Percentiles rank a stretch among this genome's conserved stretches.
Evolutionary conservation across 495 filamentous ascomycete species (phyloP).

Genomic region (Thozetella sp.): DNA sequence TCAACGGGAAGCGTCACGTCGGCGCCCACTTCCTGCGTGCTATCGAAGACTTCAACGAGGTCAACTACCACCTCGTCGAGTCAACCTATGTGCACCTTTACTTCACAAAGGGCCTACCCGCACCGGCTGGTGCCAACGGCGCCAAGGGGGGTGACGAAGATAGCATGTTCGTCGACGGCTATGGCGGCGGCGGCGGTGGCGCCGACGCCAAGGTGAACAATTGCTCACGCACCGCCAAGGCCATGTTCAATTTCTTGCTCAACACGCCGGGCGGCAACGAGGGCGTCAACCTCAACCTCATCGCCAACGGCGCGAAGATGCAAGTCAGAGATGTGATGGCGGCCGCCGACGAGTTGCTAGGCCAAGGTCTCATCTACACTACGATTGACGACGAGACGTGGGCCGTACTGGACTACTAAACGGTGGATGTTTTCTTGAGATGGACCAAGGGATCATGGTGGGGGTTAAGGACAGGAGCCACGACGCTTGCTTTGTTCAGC

Average conservation of each 20-base stretch:
- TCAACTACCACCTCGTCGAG: slow-evolving; percentile 87
- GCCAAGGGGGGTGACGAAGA: slow-evolving; percentile 45
- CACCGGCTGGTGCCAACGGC: slow-evolving; percentile 36
- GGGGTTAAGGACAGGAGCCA: not conserved
- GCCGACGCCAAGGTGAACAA: slow-evolving; percentile 37
- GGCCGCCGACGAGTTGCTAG: slow-evolving; percentile 78
- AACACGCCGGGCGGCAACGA: slow-evolving; percentile 70
- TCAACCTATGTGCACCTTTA: slow-evolving; percentile 84
- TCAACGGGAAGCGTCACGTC: slow-evolving; percentile 79
- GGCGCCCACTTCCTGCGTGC: slow-evolving; percentile 79
- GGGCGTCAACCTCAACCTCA: slow-evolving; percentile 76
- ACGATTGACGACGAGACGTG: slow-evolving; percentile 88
- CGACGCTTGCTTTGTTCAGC: not conserved
- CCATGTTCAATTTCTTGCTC: slow-evolving; percentile 67
- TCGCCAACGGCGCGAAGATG: slow-evolving; percentile 65
- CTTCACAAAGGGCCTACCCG: slow-evolving; percentile 73
- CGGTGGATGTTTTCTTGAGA: not conserved
- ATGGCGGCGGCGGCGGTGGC: slow-evolving; percentile 34
- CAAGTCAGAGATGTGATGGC: slow-evolving; percentile 66
- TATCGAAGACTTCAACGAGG: slow-evolving; percentile 84
- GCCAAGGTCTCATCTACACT: slow-evolving; percentile 77
- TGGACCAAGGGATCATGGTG: not conserved
- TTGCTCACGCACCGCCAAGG: slow-evolving; percentile 59
- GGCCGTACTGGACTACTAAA: slow-evolving; percentile 68
- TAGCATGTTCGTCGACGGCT: slow-evolving; percentile 55